phyloP scores from a whole-genome alignment of 139 green algal species.

The Chlorella sp. region DNA sequence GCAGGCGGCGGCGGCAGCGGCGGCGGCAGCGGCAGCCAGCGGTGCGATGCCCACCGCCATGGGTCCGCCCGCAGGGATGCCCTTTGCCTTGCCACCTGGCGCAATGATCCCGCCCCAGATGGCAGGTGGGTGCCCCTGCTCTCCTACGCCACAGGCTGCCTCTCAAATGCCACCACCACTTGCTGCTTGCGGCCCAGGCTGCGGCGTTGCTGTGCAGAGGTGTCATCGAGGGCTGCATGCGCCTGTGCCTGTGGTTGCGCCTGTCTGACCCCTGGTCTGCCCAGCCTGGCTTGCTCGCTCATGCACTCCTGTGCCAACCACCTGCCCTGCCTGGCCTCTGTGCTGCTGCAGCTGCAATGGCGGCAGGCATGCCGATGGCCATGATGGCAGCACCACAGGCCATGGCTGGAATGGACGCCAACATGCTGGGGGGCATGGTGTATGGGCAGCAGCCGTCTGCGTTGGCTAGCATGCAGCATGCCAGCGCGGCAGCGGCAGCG shows the following conservation, averaged over 20 bases:
- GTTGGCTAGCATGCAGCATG: neutral
- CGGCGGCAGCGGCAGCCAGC: conserved; percentile 35
- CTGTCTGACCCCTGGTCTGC: neutral
- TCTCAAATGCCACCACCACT: too few relatives aligned
- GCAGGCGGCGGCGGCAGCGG: conserved; percentile 37
- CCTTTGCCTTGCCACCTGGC: conserved; percentile 26
- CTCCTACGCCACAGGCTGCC: too few relatives aligned
- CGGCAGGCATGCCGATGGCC: conserved; percentile 26
- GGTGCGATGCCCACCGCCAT: conserved; percentile 12
- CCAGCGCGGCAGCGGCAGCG: neutral
- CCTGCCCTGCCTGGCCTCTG: neutral
- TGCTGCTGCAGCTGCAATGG: conserved; percentile 3
- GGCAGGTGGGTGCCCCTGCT: neutral
- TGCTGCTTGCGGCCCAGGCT: too few relatives aligned
- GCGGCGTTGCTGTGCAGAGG: too few relatives aligned
- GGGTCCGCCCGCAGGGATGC: neutral
- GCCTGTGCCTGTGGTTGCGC: too few relatives aligned
- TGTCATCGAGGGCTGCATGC: too few relatives aligned
- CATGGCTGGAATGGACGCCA: conserved; percentile 17
- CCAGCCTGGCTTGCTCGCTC: neutral
- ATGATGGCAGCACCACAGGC: neutral
- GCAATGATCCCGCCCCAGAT: conserved; percentile 11
- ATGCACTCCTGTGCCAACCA: neutral
- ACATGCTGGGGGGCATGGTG: conserved; percentile 4
- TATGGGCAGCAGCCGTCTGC: conserved; percentile 19